phyloP scores from a whole-genome alignment of 768 basidiomycete genomes.

The Auricularia sp. region DNA sequence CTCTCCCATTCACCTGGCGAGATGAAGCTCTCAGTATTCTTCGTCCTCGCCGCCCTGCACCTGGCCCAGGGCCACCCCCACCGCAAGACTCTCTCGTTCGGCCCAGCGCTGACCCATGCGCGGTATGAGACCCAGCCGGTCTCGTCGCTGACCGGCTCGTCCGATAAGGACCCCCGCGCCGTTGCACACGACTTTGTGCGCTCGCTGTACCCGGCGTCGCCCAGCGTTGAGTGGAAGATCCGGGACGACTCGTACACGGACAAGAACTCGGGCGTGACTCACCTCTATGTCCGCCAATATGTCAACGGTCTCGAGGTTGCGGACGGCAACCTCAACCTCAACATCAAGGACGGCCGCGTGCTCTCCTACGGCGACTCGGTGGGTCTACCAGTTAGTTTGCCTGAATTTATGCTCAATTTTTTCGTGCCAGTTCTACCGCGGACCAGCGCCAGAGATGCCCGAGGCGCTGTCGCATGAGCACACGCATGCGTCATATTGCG shows the following conservation, averaged over 20 bases:
- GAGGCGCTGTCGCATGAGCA: constrained; percentile 31
- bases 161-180: constrained; percentile 39
- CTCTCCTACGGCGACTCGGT: constrained; percentile 86
- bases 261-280: constrained; percentile 72
- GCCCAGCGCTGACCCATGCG: constrained; percentile 65
- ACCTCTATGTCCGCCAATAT: constrained; percentile 80
- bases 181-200: constrained; percentile 29
- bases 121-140: constrained; percentile 24
- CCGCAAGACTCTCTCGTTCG: constrained; percentile 87
- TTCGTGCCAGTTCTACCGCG: constrained; percentile 61
- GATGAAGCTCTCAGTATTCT: constrained; percentile 1
- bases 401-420: neutral
- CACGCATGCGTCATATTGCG: constrained; percentile 50
- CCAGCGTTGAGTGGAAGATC: constrained; percentile 24
- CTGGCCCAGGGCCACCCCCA: neutral
- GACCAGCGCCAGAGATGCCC: constrained; percentile 34
- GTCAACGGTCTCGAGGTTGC: constrained; percentile 80
- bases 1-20: neutral
- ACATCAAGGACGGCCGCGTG: constrained; percentile 74
- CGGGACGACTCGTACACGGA: constrained; percentile 86
- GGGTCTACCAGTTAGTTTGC: constrained; percentile 20
- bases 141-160: constrained; percentile 29
- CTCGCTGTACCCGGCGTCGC: neutral
- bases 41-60: neutral
- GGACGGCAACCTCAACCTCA: constrained; percentile 89